Percentiles rank a stretch among this genome's conserved stretches.
These are phyloP conservation scores for Pleoardoris graminearum DNA, from an alignment of 2,329 filamentous ascomycete genomes.

Conservation along the genomic window DNA sequence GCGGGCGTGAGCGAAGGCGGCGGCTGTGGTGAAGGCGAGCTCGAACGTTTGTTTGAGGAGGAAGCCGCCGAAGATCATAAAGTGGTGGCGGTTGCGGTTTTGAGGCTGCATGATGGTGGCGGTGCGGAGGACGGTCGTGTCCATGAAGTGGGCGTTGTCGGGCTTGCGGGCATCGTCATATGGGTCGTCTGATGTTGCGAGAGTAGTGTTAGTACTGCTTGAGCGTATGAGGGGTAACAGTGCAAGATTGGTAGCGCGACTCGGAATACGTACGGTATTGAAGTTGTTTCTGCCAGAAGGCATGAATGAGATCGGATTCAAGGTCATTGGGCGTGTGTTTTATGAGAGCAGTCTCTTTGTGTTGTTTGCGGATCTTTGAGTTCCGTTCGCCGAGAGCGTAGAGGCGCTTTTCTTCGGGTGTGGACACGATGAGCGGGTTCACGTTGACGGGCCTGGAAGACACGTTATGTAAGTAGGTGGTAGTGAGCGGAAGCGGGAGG, in stretches of 20 bases:
- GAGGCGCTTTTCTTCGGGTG: slow-evolving; percentile 65
- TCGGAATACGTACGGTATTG: slow-evolving; percentile 54
- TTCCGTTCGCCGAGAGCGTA: slow-evolving; percentile 68
- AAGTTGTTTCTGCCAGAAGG: slow-evolving; percentile 71
- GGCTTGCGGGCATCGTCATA: slow-evolving; percentile 59
- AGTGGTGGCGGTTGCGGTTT: slow-evolving; percentile 70
- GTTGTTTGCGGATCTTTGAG: slow-evolving; percentile 67
- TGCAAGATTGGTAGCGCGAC: background rate
- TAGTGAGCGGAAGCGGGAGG: background rate
- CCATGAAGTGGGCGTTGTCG: slow-evolving; percentile 63
- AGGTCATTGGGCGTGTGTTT: slow-evolving; percentile 70
- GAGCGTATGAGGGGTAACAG: background rate
- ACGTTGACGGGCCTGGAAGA: slow-evolving; percentile 60
- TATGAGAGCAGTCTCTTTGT: slow-evolving; percentile 62
- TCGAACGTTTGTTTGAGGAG: slow-evolving; percentile 76
- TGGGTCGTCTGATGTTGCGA: slow-evolving; percentile 52
- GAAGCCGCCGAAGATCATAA: slow-evolving; percentile 79
- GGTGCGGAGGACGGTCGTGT: slow-evolving; percentile 64
- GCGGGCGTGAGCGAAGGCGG: slow-evolving; percentile 69
- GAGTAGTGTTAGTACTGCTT: background rate
- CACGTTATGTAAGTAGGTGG: slow-evolving; percentile 4
- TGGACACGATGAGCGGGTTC: slow-evolving; percentile 64
- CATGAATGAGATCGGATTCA: slow-evolving; percentile 72
- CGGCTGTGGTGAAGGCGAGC: slow-evolving; percentile 74
- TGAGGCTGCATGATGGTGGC: slow-evolving; percentile 78